Base-by-base conservation (phyloP, 108 stramenopile species). In the Skeletonema marinoi region DNA sequence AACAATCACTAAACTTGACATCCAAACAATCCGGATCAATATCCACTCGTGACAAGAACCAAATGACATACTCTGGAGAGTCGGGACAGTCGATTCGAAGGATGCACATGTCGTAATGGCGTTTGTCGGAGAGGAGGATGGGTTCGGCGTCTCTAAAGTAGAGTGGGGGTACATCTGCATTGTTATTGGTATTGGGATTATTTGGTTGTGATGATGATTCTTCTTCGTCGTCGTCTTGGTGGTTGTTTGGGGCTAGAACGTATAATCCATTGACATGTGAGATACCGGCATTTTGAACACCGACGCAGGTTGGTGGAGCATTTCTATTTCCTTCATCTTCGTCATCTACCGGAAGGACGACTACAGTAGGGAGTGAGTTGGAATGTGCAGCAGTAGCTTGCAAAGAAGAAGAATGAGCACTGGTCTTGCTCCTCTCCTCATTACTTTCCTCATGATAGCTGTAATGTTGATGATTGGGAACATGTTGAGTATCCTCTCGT, bases 1-100 rank as follows among this genome's bases (percentile, higher is more conserved):
- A 80, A 29, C 79, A 80, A 56, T 80, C 79, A 64, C 79, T 80
- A 50, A 80, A 80, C 21, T 80, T 80, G 36, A 80, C 79, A 69
- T 80, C 68, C 9, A 70, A 56, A 59, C 79, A 80, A 1, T 19
- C 39, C 2, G 79, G 79, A 38, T 80, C 79, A 32, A 73, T 21
- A 64, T 80, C 73, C 33, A 80, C 79, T 10, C 79, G 79, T 17
- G 79, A 46, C 2, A 80, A 32, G 79, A 80, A 80, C 79, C 79
- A 80, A 48, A 80, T 80, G 58, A 80, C 79, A 65, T 80, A 68
- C 10, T 73, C 36, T 6, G 35, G 14, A 3, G 73, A 74, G 32
- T 80, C 79, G 3, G 79, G 79, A 32, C 79, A 80, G 32, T 62
- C 33, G 16, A 73, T 74, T 4, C 79, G 72, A 2, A 80, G 67